These are phyloP conservation scores for Camelina hispida DNA, from an alignment of 345 rosid species.

Conservation along the genomic window DNA sequence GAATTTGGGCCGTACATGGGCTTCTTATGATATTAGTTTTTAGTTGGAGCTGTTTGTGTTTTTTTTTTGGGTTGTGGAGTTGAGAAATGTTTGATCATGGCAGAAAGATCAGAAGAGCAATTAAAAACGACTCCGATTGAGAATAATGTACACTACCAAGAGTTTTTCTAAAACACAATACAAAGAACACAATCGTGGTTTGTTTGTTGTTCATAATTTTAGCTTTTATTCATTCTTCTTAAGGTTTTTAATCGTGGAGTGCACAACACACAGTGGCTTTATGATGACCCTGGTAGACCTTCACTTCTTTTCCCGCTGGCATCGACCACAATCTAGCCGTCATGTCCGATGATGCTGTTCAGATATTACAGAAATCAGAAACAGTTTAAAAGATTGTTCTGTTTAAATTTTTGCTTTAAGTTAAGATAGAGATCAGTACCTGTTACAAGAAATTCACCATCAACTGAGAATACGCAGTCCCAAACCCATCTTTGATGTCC, in stretches of 20 bases:
- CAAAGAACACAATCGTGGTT: not conserved
- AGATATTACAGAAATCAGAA: not conserved
- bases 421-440: constrained; percentile 46
- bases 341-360: constrained; percentile 85
- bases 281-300: constrained; percentile 85
- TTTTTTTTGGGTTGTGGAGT: not conserved
- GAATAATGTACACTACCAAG: constrained; percentile 15
- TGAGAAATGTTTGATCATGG: not conserved
- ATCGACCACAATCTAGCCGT: constrained; percentile 91
- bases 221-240: not conserved
- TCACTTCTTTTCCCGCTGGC: constrained; percentile 67
- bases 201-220: constrained; percentile 2
- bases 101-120: not conserved
- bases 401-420: not conserved
- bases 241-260: constrained; percentile 62
- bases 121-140: not conserved
- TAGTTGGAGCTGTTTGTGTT: not conserved
- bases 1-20: constrained; percentile 20
- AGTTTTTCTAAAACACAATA: constrained; percentile 12
- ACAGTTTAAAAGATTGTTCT: constrained; percentile 12
- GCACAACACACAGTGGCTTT: constrained; percentile 97
- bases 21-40: not conserved
- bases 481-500: constrained; percentile 98
- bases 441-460: constrained; percentile 94
- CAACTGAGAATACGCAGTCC: constrained; percentile 99